phyloP scores from a whole-genome alignment of 495 filamentous ascomycete species.

The Daldinia concentrica region DNA sequence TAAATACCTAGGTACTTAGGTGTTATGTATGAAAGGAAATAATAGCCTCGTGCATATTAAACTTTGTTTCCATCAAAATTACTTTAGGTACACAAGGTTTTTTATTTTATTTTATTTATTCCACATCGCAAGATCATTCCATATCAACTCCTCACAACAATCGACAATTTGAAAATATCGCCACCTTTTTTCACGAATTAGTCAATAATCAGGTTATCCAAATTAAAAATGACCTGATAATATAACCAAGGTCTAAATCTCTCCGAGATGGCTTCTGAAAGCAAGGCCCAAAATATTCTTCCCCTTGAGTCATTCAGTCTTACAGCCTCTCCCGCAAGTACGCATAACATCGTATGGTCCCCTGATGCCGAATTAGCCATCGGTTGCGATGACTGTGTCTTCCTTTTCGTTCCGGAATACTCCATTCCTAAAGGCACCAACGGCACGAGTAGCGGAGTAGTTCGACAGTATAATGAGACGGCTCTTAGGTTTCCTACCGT shows the following conservation, averaged over 20 bases:
- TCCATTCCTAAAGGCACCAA: slow-evolving; percentile 30
- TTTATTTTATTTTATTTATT: background rate
- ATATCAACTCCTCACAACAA: background rate
- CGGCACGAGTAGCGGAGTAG: background rate
- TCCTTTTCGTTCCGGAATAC: slow-evolving; percentile 58
- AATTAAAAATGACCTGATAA: background rate
- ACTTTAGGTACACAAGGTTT: background rate
- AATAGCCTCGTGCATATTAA: background rate
- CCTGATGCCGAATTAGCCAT: slow-evolving; percentile 60
- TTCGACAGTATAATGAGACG: slow-evolving; percentile 41
- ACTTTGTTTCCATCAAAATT: no score
- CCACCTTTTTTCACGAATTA: background rate
- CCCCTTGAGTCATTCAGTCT: slow-evolving; percentile 57
- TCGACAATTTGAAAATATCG: background rate
- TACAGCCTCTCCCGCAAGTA: slow-evolving; percentile 52
- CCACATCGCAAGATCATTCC: background rate
- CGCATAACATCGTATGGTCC: slow-evolving; percentile 58
- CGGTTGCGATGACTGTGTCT: slow-evolving; percentile 58
- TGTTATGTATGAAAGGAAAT: background rate
- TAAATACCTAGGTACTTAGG: no score
- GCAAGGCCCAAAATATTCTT: slow-evolving; percentile 38
- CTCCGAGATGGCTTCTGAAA: slow-evolving; percentile 22
- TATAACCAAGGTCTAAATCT: background rate
- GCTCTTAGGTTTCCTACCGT: slow-evolving; percentile 45
- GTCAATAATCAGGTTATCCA: background rate